A percentile compares a stretch with the other conserved stretches of the same genome.
These are phyloP conservation scores for Rhizopogon roseolus DNA, from an alignment of 768 basidiomycete species.

Conservation along the genomic window DNA sequence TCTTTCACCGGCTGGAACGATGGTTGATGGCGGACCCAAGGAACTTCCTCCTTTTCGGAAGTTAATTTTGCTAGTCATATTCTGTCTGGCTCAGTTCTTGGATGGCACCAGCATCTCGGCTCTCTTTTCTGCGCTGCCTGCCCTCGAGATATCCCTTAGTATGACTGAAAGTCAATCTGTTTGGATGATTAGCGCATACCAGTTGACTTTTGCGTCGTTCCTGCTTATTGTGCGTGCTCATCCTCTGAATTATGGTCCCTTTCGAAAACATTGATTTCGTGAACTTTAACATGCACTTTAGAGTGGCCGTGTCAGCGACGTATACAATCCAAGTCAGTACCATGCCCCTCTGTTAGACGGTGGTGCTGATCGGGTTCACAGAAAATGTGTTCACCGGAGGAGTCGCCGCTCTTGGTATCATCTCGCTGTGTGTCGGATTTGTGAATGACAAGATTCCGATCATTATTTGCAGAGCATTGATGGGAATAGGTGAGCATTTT, in stretches of 20 bases:
- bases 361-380: slow-evolving; percentile 7
- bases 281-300: too few relatives aligned
- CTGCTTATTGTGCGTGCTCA: slow-evolving; percentile 27
- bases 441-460: slow-evolving; percentile 39
- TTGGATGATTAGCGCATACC: slow-evolving; percentile 41
- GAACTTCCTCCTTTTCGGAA: slow-evolving; percentile 22
- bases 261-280: too few relatives aligned
- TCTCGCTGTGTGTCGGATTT: slow-evolving; percentile 44
- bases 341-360: neutral
- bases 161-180: too few relatives aligned
- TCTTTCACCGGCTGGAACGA: neutral
- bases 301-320: slow-evolving; percentile 35
- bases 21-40: slow-evolving; percentile 1
- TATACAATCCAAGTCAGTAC: slow-evolving; percentile 36
- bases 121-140: slow-evolving; percentile 37
- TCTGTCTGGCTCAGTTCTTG: slow-evolving; percentile 39
- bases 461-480: slow-evolving; percentile 46
- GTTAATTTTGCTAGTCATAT: slow-evolving; percentile 26
- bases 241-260: neutral
- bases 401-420: slow-evolving; percentile 33
- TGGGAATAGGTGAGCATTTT: slow-evolving; percentile 36
- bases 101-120: slow-evolving; percentile 40
- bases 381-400: slow-evolving; percentile 40
- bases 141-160: slow-evolving; percentile 17
- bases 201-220: slow-evolving; percentile 39